Conservation (phyloP, 2,329 filamentous ascomycete genomes). For the Eutypella sp. region DNA sequence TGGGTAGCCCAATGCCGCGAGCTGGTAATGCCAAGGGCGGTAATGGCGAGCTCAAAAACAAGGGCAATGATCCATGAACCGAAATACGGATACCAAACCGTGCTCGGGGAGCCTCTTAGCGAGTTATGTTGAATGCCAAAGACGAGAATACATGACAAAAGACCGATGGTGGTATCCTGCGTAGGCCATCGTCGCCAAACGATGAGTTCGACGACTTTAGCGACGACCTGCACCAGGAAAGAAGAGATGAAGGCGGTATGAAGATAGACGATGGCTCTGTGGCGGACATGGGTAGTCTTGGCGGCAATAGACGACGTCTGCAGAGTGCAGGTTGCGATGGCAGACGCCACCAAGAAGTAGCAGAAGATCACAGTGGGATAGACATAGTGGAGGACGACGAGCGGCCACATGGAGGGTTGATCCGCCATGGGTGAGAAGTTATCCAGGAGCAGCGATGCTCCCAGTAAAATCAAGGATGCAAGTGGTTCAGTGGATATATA, state of each 20-base stretch:
- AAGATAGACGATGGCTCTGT: constrained; percentile 38
- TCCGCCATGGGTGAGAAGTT: constrained; percentile 3
- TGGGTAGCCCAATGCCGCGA: not conserved
- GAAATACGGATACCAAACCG: constrained; percentile 59
- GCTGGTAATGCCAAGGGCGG: constrained; percentile 31
- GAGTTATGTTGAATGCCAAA: constrained; percentile 57
- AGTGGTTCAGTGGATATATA: not conserved
- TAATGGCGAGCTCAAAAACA: constrained; percentile 47
- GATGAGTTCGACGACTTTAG: constrained; percentile 33
- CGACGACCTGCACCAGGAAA: constrained; percentile 43
- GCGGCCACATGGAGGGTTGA: constrained; percentile 20
- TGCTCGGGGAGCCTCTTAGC: constrained; percentile 44
- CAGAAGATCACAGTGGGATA: constrained; percentile 53
- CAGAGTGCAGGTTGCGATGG: constrained; percentile 48
- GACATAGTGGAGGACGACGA: constrained; percentile 50
- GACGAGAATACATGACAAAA: constrained; percentile 57
- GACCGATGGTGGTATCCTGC: constrained; percentile 48
- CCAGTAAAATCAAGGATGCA: not conserved
- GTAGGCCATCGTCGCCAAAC: constrained; percentile 33
- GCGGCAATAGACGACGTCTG: constrained; percentile 37
- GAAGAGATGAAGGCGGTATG: constrained; percentile 39
- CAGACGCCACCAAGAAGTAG: constrained; percentile 51
- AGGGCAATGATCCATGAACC: constrained; percentile 58
- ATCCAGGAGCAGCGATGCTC: not conserved
- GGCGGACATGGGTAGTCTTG: constrained; percentile 33